Percentiles rank a stretch among this genome's conserved stretches.
Conservation (phyloP, 1,284 basidiomycete genomes). For the Trametes pubescens region DNA sequence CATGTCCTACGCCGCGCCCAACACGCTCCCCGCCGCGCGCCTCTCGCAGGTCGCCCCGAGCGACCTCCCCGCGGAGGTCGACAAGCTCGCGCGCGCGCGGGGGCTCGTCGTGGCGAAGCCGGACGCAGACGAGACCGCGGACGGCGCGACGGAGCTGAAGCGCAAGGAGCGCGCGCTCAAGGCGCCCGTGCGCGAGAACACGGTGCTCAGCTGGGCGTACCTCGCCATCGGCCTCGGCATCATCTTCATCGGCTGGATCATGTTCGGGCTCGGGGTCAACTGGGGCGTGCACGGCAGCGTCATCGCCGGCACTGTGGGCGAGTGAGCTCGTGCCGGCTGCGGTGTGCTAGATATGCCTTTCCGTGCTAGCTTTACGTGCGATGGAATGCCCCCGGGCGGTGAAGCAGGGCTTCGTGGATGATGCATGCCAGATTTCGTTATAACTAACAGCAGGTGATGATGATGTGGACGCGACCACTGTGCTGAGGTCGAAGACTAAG, state of each 20-base stretch:
- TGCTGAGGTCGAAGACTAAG: no score
- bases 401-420: no score
- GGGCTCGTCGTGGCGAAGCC: slow-evolving; percentile 36
- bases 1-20: slow-evolving; percentile 42
- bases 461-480: no score
- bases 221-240: slow-evolving; percentile 41
- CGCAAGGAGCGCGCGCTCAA: slow-evolving; percentile 46
- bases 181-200: slow-evolving; percentile 36
- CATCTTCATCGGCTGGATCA: slow-evolving; percentile 52
- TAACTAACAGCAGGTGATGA: no score
- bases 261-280: slow-evolving; percentile 53
- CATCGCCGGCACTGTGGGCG: slow-evolving; percentile 50
- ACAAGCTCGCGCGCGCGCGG: slow-evolving; percentile 40
- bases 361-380: no score
- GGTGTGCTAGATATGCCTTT: background rate
- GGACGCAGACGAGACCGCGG: slow-evolving; percentile 35
- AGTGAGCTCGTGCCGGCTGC: slow-evolving; percentile 32
- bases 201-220: slow-evolving; percentile 40
- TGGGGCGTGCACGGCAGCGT: slow-evolving; percentile 54
- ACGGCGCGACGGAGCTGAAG: slow-evolving; percentile 31
- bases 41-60: slow-evolving; percentile 50
- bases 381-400: no score
- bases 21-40: slow-evolving; percentile 49
- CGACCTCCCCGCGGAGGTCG: slow-evolving; percentile 43
- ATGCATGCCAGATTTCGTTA: no score